Evolutionary conservation across 2,329 filamentous ascomycete species (phyloP), one percentile per base, ranked within the genome.

Genomic region (Ophiostoma pallidulum): DNA sequence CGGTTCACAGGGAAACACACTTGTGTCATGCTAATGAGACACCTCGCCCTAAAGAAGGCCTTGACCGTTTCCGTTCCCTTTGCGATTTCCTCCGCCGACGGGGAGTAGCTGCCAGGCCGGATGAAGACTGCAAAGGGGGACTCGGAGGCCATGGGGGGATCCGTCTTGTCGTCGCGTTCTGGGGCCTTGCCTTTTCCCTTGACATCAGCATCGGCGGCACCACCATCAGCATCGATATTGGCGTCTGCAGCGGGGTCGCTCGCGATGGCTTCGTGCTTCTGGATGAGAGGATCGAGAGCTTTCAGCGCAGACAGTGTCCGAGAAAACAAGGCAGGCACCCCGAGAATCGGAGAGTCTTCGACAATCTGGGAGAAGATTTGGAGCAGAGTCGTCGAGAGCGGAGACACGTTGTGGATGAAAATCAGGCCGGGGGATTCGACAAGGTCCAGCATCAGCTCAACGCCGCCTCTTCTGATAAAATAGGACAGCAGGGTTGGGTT

Each of bases 361-460:
- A 90, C 78, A 53, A 96, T 75, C 54, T 83, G 76, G 53, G 86
- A 80, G 42, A 95, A 72, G 10, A 94, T 82, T 31, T 80, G 77
- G 14, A 82, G 78, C 46, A 96, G 72, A 51, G 84, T 80, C 51
- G 82, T 77, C 48, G 82, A 82, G 4, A 85, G 78, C 45, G 74
- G 67, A 6, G 77, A 76, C 35, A 84, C 81, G 33, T 81, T 75
- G 59, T 86, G 82, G 58, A 86, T 77, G 56, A 81, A 80, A 1
- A 87, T 80, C 40, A 97, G 73, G 61, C 87, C 90, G 5, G 88
- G 84, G 26, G 90, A 78, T 46, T 85, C 86, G 35, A 84, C 84
- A 47, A 96, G 78, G 59, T 96, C 88, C 46, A 98, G 72, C 18
- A 97, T 72, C 43, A 84, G 73, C 62, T 96, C 88, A 20, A 91